A percentile compares a stretch with the other conserved stretches of the same genome.
These are phyloP conservation scores for Recurvomyces mirabilis DNA, from an alignment of 495 filamentous ascomycete species.

Conservation along the genomic window DNA sequence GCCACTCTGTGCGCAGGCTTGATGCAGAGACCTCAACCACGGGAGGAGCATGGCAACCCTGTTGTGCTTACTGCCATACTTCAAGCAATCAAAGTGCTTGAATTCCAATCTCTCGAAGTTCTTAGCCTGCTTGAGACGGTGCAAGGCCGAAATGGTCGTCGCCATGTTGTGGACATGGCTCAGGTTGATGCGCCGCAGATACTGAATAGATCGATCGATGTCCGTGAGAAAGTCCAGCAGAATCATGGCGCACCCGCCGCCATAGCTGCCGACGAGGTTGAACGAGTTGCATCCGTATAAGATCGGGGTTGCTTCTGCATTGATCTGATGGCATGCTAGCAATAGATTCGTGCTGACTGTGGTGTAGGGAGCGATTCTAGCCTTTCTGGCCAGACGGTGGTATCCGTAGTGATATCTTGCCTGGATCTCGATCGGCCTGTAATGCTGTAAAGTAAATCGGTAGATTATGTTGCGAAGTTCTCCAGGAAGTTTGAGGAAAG, in stretches of 20 bases:
- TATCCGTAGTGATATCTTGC: background rate
- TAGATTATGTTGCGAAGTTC: slow-evolving; percentile 4
- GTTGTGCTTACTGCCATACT: too few relatives aligned
- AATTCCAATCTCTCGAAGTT: background rate
- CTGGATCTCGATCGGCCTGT: background rate
- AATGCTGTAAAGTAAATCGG: background rate
- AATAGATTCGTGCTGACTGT: background rate
- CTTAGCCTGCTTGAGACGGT: slow-evolving; percentile 1
- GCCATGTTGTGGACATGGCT: background rate
- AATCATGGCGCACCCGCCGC: too few relatives aligned
- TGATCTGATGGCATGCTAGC: background rate
- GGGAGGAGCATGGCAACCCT: too few relatives aligned
- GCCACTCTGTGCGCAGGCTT: too few relatives aligned
- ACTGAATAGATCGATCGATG: background rate
- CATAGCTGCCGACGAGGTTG: background rate
- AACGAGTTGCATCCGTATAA: slow-evolving; percentile 3
- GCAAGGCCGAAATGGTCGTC: background rate
- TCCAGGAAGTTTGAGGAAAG: background rate
- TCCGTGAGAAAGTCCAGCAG: background rate
- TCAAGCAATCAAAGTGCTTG: too few relatives aligned
- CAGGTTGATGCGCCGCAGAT: background rate
- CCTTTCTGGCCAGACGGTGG: too few relatives aligned
- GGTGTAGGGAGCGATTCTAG: background rate
- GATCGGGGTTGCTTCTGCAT: slow-evolving; percentile 5
- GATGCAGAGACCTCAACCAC: too few relatives aligned